Percentiles rank a stretch among this genome's conserved stretches.
Conservation (phyloP, 1,284 basidiomycete genomes). For the Xerocomus nothofagi region DNA sequence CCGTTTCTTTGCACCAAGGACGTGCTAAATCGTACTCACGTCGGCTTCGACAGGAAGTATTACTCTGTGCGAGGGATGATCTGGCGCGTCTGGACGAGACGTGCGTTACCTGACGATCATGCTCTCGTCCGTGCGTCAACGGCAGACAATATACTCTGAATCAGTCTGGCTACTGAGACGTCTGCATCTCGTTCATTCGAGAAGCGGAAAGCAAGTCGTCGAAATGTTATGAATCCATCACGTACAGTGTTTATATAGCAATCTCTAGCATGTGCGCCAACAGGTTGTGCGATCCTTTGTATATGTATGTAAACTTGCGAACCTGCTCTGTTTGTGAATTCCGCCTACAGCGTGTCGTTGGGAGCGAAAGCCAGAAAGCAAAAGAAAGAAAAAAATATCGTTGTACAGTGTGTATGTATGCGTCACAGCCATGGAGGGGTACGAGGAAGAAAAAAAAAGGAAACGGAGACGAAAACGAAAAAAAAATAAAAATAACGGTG, state of each 20-base stretch:
- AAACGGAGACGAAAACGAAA: neutral
- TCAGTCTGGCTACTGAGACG: constrained; percentile 1
- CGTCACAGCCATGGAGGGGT: neutral
- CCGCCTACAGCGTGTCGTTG: too few species aligned
- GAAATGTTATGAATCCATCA: neutral
- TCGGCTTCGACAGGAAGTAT: constrained; percentile 39
- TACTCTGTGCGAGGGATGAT: constrained; percentile 48
- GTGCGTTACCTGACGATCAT: constrained; percentile 14
- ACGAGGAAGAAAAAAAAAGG: neutral
- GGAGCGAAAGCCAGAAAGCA: neutral
- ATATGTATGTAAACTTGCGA: too few species aligned
- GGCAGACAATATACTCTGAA: neutral
- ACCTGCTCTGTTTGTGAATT: too few species aligned
- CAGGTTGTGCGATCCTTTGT: neutral
- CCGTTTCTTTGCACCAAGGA: neutral
- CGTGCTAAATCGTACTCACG: neutral
- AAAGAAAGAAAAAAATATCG: too few species aligned
- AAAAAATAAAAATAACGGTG: neutral
- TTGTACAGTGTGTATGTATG: neutral
- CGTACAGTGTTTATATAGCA: neutral
- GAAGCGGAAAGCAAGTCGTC: neutral
- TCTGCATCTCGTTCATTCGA: too few species aligned
- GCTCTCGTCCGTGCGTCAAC: neutral
- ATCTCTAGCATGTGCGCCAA: neutral
- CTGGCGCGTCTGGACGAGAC: constrained; percentile 41